Evolutionary conservation across 352 stramenopile genomes (phyloP).

Genomic region (Globisporangium orthogonon): DNA sequence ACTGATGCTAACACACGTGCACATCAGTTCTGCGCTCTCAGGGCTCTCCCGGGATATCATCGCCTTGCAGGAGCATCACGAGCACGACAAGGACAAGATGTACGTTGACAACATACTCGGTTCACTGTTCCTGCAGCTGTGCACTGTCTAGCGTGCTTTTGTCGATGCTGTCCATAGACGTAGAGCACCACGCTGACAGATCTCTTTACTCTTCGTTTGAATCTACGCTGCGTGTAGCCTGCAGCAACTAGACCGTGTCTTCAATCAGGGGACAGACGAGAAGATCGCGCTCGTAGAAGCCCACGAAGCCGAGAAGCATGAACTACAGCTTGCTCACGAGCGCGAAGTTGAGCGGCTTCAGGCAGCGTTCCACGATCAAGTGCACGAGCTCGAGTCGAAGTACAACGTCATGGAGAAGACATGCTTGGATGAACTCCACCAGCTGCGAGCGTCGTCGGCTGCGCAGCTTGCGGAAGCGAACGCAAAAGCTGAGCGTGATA

Average conservation of each 20-base stretch:
- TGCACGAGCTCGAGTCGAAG: slow-evolving; percentile 24
- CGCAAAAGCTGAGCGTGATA: neutral
- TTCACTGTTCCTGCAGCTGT: too few species aligned
- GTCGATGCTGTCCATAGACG: too few species aligned
- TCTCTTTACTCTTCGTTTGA: neutral
- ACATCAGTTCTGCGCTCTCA: slow-evolving; percentile 22
- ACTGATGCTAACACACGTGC: neutral
- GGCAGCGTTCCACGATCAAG: slow-evolving; percentile 19
- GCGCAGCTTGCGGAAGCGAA: slow-evolving; percentile 13
- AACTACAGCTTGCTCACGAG: slow-evolving; percentile 22
- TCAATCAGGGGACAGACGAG: slow-evolving; percentile 40
- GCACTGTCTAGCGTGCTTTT: too few species aligned
- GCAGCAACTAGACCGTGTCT: slow-evolving; percentile 29
- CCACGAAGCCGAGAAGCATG: slow-evolving; percentile 24
- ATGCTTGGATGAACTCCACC: slow-evolving; percentile 28
- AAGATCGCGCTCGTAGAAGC: slow-evolving; percentile 28
- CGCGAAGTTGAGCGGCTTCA: slow-evolving; percentile 18
- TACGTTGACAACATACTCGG: slow-evolving; percentile 6
- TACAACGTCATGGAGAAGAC: slow-evolving; percentile 21
- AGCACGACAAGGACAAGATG: slow-evolving; percentile 29
- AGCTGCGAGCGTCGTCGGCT: slow-evolving; percentile 22
- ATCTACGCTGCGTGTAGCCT: slow-evolving; percentile 7
- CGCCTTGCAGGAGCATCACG: slow-evolving; percentile 36
- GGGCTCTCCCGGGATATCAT: slow-evolving; percentile 39
- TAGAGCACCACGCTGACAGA: neutral